These are phyloP conservation scores for Triticum monococcum DNA, from an alignment of 176 grass and related monocot genomes.

Conservation along the genomic window DNA sequence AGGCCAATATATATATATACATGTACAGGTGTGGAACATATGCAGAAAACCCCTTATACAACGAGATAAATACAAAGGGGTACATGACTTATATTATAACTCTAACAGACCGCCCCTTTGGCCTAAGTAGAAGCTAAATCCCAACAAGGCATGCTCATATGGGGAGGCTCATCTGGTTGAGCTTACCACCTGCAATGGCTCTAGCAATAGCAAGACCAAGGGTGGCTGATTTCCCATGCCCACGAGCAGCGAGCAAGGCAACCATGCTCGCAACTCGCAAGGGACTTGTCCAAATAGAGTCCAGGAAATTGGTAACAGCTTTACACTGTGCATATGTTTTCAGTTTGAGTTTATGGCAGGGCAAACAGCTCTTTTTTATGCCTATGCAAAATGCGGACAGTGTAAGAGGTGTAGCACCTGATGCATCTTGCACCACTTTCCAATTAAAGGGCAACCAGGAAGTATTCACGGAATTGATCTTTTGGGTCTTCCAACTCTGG, in stretches of 20 bases:
- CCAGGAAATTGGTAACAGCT: constrained; percentile 79
- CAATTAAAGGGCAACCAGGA: constrained; percentile 80
- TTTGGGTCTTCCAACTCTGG: constrained; percentile 65
- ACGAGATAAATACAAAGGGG: no score
- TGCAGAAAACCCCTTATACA: no score
- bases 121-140: constrained; percentile 1
- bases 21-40: no score
- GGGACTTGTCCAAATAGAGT: constrained; percentile 90
- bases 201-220: constrained; percentile 94
- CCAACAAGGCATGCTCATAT: not conserved
- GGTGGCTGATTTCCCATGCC: constrained; percentile 92
- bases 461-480: constrained; percentile 74
- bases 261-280: constrained; percentile 68
- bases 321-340: constrained; percentile 50
- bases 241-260: constrained; percentile 86
- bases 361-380: no score
- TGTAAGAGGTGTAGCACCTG: constrained; percentile 48
- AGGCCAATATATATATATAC: no score
- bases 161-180: not conserved
- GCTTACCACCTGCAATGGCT: constrained; percentile 81
- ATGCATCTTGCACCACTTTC: constrained; percentile 93
- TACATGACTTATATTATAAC: no score
- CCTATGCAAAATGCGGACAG: not conserved
- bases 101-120: no score
- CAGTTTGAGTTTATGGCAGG: constrained; percentile 1